phyloP scores from a whole-genome alignment of 2,329 filamentous ascomycete genomes.

The Stromatinia cepivora region DNA sequence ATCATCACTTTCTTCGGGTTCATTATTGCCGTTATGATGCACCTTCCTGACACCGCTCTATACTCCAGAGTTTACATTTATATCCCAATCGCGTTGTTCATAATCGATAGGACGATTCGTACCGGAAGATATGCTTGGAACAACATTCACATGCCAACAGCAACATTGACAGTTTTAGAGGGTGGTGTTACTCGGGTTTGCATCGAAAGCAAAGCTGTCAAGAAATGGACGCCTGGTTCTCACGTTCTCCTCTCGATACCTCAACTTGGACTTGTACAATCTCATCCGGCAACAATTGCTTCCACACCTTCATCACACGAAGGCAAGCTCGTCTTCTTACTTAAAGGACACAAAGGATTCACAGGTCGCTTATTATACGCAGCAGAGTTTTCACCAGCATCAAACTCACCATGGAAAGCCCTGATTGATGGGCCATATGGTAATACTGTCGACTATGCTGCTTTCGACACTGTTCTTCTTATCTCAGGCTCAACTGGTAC shows the following conservation, averaged over 20 bases:
- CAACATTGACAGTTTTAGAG: constrained; percentile 37
- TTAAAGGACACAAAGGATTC: constrained; percentile 58
- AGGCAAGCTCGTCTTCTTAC: constrained; percentile 61
- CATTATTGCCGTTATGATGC: constrained; percentile 42
- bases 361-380: constrained; percentile 54
- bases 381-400: constrained; percentile 39
- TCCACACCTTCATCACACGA: constrained; percentile 54
- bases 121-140: constrained; percentile 39
- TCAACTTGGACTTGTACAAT: constrained; percentile 53
- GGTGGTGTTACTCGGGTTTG: constrained; percentile 44
- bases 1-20: constrained; percentile 52
- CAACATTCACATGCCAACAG: constrained; percentile 37
- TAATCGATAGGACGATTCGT: constrained; percentile 35
- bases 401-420: constrained; percentile 34
- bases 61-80: constrained; percentile 39
- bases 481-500: constrained; percentile 63
- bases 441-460: constrained; percentile 51
- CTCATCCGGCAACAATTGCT: constrained; percentile 60
- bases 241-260: constrained; percentile 63
- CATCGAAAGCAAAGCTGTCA: constrained; percentile 42
- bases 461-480: constrained; percentile 60
- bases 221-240: constrained; percentile 49
- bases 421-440: constrained; percentile 60
- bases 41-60: constrained; percentile 40
- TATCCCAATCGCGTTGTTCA: constrained; percentile 34